These are phyloP conservation scores for Gracilaria gracilis DNA, from an alignment of 23 red algal genomes.

Conservation along the genomic window DNA sequence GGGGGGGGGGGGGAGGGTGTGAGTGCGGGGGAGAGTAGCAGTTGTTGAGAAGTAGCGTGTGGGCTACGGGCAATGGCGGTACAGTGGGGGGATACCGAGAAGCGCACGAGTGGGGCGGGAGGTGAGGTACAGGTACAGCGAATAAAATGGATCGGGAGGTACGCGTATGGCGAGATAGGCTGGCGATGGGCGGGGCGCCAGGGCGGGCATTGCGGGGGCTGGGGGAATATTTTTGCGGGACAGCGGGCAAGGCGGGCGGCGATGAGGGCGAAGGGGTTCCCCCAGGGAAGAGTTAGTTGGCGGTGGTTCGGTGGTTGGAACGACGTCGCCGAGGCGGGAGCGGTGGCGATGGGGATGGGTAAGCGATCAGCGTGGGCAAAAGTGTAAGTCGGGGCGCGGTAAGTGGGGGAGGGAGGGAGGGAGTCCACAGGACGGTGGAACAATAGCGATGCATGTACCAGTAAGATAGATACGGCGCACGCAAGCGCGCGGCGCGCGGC, in stretches of 20 bases:
- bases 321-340: neutral
- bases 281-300: neutral
- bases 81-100: neutral
- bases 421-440: neutral
- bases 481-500: too few relatives aligned
- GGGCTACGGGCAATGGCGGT: neutral
- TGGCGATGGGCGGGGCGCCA: neutral
- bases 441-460: slow-evolving; percentile 7
- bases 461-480: too few relatives aligned
- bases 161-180: neutral
- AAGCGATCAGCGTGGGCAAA: neutral
- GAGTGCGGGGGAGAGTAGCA: neutral
- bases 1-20: neutral
- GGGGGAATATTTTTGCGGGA: slow-evolving; percentile 20
- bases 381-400: slow-evolving; percentile 21
- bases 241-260: neutral
- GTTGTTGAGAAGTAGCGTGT: neutral
- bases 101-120: neutral
- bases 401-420: neutral
- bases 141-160: slow-evolving; percentile 2
- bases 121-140: too few relatives aligned
- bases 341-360: neutral
- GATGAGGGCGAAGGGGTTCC: neutral
- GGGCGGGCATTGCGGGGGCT: neutral
- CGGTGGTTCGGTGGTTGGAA: neutral